A percentile compares a stretch with the other conserved stretches of the same genome.
Conservation (phyloP, 1,284 basidiomycete species). For the Microbotryomycetes sp. region DNA sequence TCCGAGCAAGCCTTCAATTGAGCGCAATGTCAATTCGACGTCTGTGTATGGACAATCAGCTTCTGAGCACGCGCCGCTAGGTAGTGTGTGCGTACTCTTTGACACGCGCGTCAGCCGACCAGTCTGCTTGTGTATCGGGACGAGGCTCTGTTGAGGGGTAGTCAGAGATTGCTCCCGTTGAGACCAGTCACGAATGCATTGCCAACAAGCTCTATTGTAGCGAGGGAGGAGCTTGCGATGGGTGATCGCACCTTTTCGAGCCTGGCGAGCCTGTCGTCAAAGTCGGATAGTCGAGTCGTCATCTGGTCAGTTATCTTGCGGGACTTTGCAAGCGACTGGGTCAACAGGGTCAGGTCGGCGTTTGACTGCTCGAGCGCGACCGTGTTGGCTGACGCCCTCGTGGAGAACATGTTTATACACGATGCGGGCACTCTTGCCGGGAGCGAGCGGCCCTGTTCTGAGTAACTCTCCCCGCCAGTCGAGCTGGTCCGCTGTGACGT, state of each 20-base stretch:
- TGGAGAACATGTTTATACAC: not conserved
- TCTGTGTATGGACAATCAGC: constrained; percentile 10
- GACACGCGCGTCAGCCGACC: constrained; percentile 23
- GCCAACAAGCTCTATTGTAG: no score
- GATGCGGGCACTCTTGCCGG: no score
- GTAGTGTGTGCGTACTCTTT: constrained; percentile 19
- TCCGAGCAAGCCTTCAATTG: constrained; percentile 34
- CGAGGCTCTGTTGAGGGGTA: constrained; percentile 9
- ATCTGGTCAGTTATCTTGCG: constrained; percentile 40
- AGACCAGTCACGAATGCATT: no score
- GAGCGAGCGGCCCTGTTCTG: no score
- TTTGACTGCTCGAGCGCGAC: constrained; percentile 11
- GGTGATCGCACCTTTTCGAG: constrained; percentile 27
- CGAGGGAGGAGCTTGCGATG: no score
- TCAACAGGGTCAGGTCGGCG: constrained; percentile 43
- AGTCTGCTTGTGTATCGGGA: constrained; percentile 34
- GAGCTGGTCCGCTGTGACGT: no score
- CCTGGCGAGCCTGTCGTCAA: constrained; percentile 40
- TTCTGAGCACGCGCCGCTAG: not conserved
- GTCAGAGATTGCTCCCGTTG: not conserved
- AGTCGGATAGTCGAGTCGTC: constrained; percentile 41
- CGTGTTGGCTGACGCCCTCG: not conserved
- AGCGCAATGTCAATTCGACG: constrained; percentile 31
- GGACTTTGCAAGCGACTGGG: constrained; percentile 42
- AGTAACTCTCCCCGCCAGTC: no score